Evolutionary conservation across 805 yeast species (phyloP).

Genomic region (Hanseniaspora clermontiae): DNA sequence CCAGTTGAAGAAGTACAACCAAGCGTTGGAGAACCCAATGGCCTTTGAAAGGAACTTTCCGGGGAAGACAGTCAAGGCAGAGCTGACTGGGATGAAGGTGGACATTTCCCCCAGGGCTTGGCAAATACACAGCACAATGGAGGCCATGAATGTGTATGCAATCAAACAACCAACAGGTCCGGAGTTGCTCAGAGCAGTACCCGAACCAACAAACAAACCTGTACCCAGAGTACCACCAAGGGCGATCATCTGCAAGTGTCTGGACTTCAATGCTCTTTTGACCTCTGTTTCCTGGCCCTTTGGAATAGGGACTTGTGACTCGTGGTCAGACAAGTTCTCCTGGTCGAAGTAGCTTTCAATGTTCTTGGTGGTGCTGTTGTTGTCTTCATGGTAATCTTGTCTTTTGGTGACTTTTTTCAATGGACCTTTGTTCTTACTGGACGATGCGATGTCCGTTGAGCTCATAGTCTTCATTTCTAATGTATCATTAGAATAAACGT

Average conservation of each 20-base stretch:
- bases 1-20: slow-evolving; percentile 70
- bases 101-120: slow-evolving; percentile 76
- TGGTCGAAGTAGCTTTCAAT: not conserved
- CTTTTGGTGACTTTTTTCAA: slow-evolving; percentile 8
- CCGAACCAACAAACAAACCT: slow-evolving; percentile 58
- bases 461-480: slow-evolving; percentile 5
- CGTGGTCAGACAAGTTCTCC: slow-evolving; percentile 9
- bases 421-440: not conserved
- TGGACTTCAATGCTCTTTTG: slow-evolving; percentile 46
- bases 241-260: slow-evolving; percentile 66
- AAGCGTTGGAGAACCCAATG: slow-evolving; percentile 58
- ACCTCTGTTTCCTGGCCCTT: slow-evolving; percentile 33
- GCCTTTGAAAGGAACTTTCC: slow-evolving; percentile 58
- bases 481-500: slow-evolving; percentile 2
- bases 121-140: slow-evolving; percentile 51
- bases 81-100: slow-evolving; percentile 54
- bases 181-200: slow-evolving; percentile 40
- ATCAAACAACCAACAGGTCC: slow-evolving; percentile 63
- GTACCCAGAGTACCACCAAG: slow-evolving; percentile 74
- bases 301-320: slow-evolving; percentile 14
- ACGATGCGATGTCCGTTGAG: not conserved
- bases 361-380: not conserved
- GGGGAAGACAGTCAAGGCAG: slow-evolving; percentile 59
- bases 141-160: slow-evolving; percentile 53
- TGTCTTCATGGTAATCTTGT: slow-evolving; percentile 8